Base-by-base conservation (phyloP, 176 grass and related monocot species). In the Cocos nucifera region DNA sequence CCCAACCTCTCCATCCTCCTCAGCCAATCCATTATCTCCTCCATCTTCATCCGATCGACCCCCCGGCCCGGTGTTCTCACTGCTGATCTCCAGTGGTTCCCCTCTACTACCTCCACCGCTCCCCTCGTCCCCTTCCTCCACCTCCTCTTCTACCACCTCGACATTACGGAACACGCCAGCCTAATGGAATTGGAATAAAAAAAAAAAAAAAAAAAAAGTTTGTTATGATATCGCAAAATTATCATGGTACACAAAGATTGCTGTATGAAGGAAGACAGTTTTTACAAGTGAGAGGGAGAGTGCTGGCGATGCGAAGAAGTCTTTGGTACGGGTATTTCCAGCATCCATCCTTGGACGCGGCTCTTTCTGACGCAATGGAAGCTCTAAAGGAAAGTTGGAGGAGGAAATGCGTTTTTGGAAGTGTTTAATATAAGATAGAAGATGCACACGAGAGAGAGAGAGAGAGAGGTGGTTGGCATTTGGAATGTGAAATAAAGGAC, bases 271-370 rank as follows among this genome's bases (percentile, higher is more conserved):
- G 9, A 17, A 56, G 61, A 54, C 1, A 62, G 21, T 57, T 24
- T 85, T 81, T 25, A 95, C 86, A 15, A 95, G 90, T 15, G 90
- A 86, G 54, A 95, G 90, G 58, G 90, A 86, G 67, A 95, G 90
- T 44, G 82, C 77, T 8, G 90, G 90, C 29, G 79, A 76, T 16
- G 90, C 70, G 58, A 95, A 86, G 77, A 86, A 83, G 70, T 95
- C 77, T 74, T 81, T 85, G 28, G 83, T 80, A 19, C 51, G 70
- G 14, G 69, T 71, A 28, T 74, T 53, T 39, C 51, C 67, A 77
- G 62, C 56, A 16, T 77, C 80, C 90, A 95, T 95, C 2, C 57
- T 57, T 53, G 23, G 53, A 20, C 29, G 18, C 29, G 18, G 8
- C 14, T 49, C 32, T 39, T 28, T 28, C 7, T 12, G 32, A 39